These are phyloP conservation scores for Chlamydomonas sp. DNA, from an alignment of 139 green algal genomes.

Conservation along the genomic window DNA sequence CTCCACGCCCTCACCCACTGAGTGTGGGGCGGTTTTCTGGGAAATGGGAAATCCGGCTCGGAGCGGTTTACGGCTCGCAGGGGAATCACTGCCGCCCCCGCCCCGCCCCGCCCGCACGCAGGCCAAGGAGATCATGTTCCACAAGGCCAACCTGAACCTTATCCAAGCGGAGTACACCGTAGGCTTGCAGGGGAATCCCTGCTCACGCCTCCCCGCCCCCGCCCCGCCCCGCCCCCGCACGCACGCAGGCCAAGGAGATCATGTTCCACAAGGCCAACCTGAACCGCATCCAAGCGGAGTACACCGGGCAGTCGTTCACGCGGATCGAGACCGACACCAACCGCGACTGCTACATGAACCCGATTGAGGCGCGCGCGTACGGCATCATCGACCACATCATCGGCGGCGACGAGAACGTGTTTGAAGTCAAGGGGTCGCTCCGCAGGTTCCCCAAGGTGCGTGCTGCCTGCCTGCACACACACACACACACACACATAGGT, in stretches of 20 bases:
- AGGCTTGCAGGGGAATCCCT: too few relatives aligned
- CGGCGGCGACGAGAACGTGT: conserved; percentile 81
- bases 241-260: conserved; percentile 70
- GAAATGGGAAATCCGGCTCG: too few relatives aligned
- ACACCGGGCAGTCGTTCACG: conserved; percentile 71
- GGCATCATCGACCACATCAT: conserved; percentile 97
- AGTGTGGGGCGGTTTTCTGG: too few relatives aligned
- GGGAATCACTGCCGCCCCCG: too few relatives aligned
- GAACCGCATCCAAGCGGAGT: conserved; percentile 83
- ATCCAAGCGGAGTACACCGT: conserved; percentile 90
- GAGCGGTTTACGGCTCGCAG: too few relatives aligned
- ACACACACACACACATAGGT: too few relatives aligned
- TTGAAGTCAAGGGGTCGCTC: conserved; percentile 12
- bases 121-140: conserved; percentile 53
- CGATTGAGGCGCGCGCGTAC: conserved; percentile 92
- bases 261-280: conserved; percentile 19
- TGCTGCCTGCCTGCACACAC: too few relatives aligned
- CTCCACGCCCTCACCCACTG: too few relatives aligned
- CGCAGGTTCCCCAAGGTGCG: conserved; percentile 2
- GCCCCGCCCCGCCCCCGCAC: too few relatives aligned
- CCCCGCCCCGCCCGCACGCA: too few relatives aligned
- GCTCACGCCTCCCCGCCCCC: too few relatives aligned
- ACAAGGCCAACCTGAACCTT: conserved; percentile 23
- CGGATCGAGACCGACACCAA: conserved; percentile 96
- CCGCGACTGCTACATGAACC: conserved; percentile 94